A percentile compares a stretch with the other conserved stretches of the same genome.
Conservation (phyloP, 192 early-diverging fungal genomes). For the Diversispora epigaea region DNA sequence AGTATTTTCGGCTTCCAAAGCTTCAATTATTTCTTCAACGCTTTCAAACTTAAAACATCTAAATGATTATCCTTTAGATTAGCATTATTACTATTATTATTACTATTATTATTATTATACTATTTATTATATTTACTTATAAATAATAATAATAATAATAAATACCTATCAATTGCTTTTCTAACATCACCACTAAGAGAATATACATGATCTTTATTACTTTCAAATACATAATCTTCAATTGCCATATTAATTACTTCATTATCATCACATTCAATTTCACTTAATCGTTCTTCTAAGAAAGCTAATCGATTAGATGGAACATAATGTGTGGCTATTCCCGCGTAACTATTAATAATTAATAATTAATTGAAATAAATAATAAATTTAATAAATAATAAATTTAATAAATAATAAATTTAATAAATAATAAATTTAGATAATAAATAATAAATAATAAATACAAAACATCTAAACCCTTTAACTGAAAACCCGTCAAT, state of each 20-base stretch:
- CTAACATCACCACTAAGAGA: slow-evolving; percentile 49
- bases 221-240: slow-evolving; percentile 85
- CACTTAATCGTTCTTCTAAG: slow-evolving; percentile 78
- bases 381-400: too few relatives aligned
- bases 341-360: slow-evolving; percentile 60
- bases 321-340: slow-evolving; percentile 96
- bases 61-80: too few relatives aligned
- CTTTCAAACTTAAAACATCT: slow-evolving; percentile 82
- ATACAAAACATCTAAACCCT: slow-evolving; percentile 82
- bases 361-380: neutral
- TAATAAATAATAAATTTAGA: slow-evolving; percentile 9
- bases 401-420: slow-evolving; percentile 5
- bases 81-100: too few relatives aligned
- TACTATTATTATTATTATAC: too few relatives aligned
- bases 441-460: slow-evolving; percentile 31
- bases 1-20: slow-evolving; percentile 73
- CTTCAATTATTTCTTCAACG: slow-evolving; percentile 79
- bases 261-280: slow-evolving; percentile 73
- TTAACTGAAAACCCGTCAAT: slow-evolving; percentile 77
- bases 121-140: too few relatives aligned
- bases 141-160: neutral
- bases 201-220: slow-evolving; percentile 41
- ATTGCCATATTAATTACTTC: slow-evolving; percentile 82
- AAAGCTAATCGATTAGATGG: slow-evolving; percentile 78
- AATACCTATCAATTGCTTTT: slow-evolving; percentile 68